A percentile compares a stretch with the other conserved stretches of the same genome.
phyloP scores from a whole-genome alignment of 768 basidiomycete genomes.

The Mycena capillaripes region DNA sequence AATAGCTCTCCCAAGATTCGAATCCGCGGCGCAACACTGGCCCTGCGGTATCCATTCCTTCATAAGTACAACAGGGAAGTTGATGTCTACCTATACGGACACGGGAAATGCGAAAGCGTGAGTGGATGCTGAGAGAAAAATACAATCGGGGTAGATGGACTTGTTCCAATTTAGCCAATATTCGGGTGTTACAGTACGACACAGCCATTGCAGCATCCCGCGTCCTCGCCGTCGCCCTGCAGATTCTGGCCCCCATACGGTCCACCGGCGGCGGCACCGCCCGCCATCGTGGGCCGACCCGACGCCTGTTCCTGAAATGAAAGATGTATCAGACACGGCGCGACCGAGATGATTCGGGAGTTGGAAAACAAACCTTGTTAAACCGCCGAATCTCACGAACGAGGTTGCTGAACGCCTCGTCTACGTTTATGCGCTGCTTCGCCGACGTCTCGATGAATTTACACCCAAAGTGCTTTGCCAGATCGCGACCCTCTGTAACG shows the following conservation, averaged over 20 bases:
- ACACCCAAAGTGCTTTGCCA: constrained; percentile 94
- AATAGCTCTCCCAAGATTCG: neutral
- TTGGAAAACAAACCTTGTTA: constrained; percentile 77
- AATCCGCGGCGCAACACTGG: neutral
- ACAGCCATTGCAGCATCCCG: constrained; percentile 78
- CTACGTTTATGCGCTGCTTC: constrained; percentile 96
- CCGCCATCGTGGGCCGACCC: constrained; percentile 55
- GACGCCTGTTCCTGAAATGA: constrained; percentile 73
- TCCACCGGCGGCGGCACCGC: constrained; percentile 59
- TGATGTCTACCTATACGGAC: constrained; percentile 24
- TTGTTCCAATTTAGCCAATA: constrained; percentile 26
- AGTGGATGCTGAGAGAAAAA: constrained; percentile 7
- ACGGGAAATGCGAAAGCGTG: constrained; percentile 1
- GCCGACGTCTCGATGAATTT: constrained; percentile 97
- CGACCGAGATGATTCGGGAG: neutral
- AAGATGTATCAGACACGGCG: neutral
- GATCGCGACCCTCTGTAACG: constrained; percentile 92
- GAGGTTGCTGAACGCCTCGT: constrained; percentile 93
- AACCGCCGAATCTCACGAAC: constrained; percentile 94
- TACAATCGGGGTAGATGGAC: constrained; percentile 9
- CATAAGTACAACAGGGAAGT: constrained; percentile 4
- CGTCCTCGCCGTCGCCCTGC: constrained; percentile 64
- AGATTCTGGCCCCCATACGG: constrained; percentile 46
- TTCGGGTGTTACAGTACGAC: constrained; percentile 62
- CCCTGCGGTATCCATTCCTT: constrained; percentile 9